phyloP scores from a whole-genome alignment of 352 stramenopile genomes.

The Phytophthora brassicae region DNA sequence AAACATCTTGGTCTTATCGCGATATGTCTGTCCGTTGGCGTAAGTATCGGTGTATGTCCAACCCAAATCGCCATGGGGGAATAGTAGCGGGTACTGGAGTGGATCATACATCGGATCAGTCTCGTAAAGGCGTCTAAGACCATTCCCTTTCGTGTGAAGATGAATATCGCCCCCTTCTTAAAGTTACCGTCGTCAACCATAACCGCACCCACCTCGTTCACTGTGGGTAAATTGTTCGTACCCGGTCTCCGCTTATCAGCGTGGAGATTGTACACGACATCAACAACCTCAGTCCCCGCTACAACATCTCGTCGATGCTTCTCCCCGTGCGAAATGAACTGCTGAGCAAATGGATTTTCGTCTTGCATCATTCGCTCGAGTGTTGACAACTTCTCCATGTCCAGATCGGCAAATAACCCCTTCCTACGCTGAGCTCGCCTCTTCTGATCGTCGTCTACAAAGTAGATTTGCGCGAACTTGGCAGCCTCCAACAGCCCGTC shows the following conservation, averaged over 20 bases:
- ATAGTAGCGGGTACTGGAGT: slow-evolving; percentile 8
- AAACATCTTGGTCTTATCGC: too few relatives aligned
- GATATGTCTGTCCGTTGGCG: too few relatives aligned
- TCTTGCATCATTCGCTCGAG: neutral
- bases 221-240: too few relatives aligned
- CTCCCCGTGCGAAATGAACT: neutral
- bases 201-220: neutral
- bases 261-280: neutral
- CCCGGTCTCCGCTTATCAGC: too few relatives aligned
- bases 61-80: slow-evolving; percentile 2
- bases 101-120: slow-evolving; percentile 1
- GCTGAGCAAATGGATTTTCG: slow-evolving; percentile 5
- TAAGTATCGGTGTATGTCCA: slow-evolving; percentile 3
- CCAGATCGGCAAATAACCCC: neutral
- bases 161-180: neutral
- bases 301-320: neutral
- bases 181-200: slow-evolving; percentile 4
- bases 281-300: neutral
- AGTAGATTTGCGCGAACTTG: slow-evolving; percentile 18
- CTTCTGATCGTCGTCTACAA: slow-evolving; percentile 1
- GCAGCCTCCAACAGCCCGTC: neutral
- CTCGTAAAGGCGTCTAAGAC: slow-evolving; percentile 1
- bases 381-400: neutral
- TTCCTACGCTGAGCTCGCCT: neutral
- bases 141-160: neutral